A percentile compares a stretch with the other conserved stretches of the same genome.
Evolutionary conservation across 106 monocot genomes (phyloP).

Genomic region (Allium cepa): DNA sequence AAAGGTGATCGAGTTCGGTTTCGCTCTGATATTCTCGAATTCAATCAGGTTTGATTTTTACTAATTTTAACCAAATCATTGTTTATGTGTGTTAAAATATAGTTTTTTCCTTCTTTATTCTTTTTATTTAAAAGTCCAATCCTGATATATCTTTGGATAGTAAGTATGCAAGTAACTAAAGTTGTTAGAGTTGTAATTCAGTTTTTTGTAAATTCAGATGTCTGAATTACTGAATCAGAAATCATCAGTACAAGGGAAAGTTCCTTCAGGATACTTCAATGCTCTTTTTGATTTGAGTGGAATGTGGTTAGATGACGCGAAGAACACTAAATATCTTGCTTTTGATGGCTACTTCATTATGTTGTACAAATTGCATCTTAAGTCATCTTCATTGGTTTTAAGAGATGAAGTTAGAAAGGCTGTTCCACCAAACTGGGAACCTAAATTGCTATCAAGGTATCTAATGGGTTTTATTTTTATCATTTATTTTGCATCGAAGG

Average conservation of each 20-base stretch:
- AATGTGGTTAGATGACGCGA: constrained; percentile 70
- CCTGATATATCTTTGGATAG: not conserved
- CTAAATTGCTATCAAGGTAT: constrained; percentile 58
- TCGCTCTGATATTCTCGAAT: constrained; percentile 80
- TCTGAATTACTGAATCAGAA: constrained; percentile 85
- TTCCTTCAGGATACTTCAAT: constrained; percentile 95
- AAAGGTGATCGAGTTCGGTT: constrained; percentile 75
- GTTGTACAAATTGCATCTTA: constrained; percentile 78
- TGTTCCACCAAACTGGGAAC: constrained; percentile 92
- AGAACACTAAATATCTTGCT: constrained; percentile 67
- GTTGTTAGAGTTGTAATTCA: too few relatives aligned
- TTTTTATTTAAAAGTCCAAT: not conserved
- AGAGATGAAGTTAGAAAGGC: constrained; percentile 75
- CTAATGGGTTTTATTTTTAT: not conserved
- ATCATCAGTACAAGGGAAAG: constrained; percentile 75
- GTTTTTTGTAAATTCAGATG: constrained; percentile 44
- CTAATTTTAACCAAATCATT: too few relatives aligned
- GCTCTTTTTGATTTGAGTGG: constrained; percentile 80
- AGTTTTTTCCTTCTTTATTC: not conserved
- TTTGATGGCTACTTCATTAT: constrained; percentile 94
- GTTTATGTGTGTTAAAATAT: too few relatives aligned
- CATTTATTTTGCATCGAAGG: not conserved
- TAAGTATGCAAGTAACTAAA: too few relatives aligned
- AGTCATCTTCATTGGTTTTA: constrained; percentile 59
- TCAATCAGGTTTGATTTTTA: constrained; percentile 50